Evolutionary conservation across 1,284 basidiomycete species (phyloP), one percentile per base, ranked within the genome.

Genomic region (Bondarzewia mesenterica): DNA sequence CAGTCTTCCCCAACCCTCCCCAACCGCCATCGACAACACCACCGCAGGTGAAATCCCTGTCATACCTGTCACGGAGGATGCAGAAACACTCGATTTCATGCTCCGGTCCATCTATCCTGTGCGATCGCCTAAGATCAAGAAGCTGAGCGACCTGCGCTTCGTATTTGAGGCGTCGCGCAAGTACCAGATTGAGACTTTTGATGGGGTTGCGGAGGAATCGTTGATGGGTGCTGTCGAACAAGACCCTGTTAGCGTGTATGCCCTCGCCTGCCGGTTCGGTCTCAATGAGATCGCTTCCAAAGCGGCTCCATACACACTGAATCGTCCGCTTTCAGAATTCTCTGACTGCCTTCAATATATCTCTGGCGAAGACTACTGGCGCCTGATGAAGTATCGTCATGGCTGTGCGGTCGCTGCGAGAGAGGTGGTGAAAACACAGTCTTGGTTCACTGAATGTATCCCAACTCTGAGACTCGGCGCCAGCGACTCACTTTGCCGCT

Each of bases 91-190:
- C 23, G 46, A 47, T 8, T n/a, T 26, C 25, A 16, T 51, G 6
- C 47, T 51, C 5, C 46, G 49, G 14, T 26, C 40, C n/a, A 27
- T 21, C 39, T 50, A 50, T 21, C 49, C 49, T 21, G 32, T 50
- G 5, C 32, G n/a, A 14, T 14, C 38, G 27, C 49, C 49, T n/a
- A 14, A 15, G 12, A 7, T 42, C 39, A 18, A 4, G 1, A 10
- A 5, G 7, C 27, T 39, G 8, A 29, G 37, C 12, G 39, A 46
- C n/a, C 22, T 43, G 32, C n/a, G 5, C 29, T 7, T 14, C 7
- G 20, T 47, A 4, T 29, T 47, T 18, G 40, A 42, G 20, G 45
- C 40, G 4, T 23, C 38, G 39, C 25, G 39, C 27, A 50, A 46
- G 27, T 47, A 50, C 26, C 6, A 32, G 10, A 39, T 51, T 5